phyloP scores from a whole-genome alignment of 305 asterid genomes.

The Solanum hybrid region DNA sequence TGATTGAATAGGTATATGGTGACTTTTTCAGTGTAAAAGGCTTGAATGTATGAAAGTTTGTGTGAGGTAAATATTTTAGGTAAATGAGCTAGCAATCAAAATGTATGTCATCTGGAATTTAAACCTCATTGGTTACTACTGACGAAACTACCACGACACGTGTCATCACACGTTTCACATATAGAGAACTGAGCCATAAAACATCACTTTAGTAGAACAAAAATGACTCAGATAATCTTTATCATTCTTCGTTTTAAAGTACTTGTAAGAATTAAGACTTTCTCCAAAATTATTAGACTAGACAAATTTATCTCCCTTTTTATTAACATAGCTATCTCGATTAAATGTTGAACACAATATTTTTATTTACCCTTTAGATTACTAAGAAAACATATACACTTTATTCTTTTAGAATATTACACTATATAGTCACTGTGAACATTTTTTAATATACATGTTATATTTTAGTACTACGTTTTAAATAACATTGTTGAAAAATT shows the following conservation, averaged over 20 bases:
- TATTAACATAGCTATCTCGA: neutral
- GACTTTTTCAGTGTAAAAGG: neutral
- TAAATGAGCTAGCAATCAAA: neutral
- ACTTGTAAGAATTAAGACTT: neutral
- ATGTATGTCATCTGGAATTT: neutral
- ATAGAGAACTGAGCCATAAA: neutral
- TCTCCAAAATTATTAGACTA: neutral
- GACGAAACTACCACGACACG: neutral
- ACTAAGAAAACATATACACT: neutral
- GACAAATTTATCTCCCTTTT: neutral
- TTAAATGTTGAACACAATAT: neutral
- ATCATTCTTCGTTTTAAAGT: neutral
- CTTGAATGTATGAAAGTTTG: neutral
- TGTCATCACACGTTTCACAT: neutral
- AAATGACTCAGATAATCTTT: neutral
- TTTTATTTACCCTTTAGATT: neutral
- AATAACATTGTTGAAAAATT: too few species aligned
- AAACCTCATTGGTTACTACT: neutral
- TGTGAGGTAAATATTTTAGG: neutral
- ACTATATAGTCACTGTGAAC: neutral
- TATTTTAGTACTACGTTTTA: too few species aligned
- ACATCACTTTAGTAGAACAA: neutral
- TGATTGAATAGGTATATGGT: neutral
- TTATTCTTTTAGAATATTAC: neutral
- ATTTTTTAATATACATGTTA: too few species aligned